Percentiles rank a stretch among this genome's conserved stretches.
Evolutionary conservation across 2,329 filamentous ascomycete species (phyloP).

Genomic region (Madurella mycetomatis): DNA sequence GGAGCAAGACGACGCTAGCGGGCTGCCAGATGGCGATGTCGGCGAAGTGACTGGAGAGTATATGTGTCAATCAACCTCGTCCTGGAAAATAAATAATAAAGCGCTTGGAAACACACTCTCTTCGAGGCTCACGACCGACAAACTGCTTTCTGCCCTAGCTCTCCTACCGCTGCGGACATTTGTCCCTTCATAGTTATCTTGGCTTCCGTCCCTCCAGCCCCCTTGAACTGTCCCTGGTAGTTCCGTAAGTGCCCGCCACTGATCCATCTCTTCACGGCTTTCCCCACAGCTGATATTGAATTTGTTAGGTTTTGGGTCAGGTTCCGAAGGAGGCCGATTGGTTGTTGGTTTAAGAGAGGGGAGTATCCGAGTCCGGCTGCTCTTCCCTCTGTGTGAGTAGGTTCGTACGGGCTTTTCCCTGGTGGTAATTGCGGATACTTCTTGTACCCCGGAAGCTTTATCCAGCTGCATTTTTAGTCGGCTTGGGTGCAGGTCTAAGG

Average conservation of each 20-base stretch:
- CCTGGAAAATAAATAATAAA: not conserved
- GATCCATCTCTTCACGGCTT: not conserved
- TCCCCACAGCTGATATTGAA: not conserved
- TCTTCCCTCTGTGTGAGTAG: slow-evolving; percentile 18
- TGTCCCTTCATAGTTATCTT: not conserved
- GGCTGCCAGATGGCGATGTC: not conserved
- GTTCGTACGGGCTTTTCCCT: slow-evolving; percentile 7
- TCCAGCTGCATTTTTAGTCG: not conserved
- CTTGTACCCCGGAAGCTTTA: not conserved
- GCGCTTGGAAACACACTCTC: not conserved
- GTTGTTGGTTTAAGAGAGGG: slow-evolving; percentile 11
- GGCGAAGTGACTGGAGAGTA: not conserved
- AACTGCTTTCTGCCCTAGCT: not conserved
- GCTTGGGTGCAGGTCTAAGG: not conserved
- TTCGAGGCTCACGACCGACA: not conserved
- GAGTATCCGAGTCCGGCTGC: not conserved
- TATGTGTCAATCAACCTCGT: not conserved
- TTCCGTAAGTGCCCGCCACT: too few relatives aligned
- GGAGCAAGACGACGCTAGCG: not conserved
- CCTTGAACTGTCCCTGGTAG: not conserved
- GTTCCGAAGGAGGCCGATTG: not conserved
- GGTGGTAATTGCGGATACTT: not conserved
- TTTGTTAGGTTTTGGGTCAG: not conserved
- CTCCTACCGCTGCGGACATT: not conserved
- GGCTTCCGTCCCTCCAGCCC: not conserved